Base-by-base conservation (phyloP, 2,329 filamentous ascomycete species). In the Ceratocystis harringtonii region DNA sequence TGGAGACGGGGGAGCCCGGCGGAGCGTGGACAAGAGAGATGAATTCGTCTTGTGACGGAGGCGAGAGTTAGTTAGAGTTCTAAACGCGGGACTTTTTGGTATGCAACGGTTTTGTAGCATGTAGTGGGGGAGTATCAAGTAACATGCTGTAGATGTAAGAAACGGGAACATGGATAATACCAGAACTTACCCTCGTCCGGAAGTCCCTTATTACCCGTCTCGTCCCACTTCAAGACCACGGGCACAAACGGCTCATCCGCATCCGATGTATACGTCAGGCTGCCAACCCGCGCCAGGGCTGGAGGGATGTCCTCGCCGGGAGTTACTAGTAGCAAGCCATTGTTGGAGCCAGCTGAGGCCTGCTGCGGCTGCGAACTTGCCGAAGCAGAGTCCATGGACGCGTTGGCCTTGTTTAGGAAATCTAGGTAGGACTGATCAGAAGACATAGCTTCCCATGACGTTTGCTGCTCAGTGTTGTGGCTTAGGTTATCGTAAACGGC, bases 381-480 rank as follows among this genome's bases (percentile, higher is more conserved):
- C 63, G 76, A 71, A 67, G 71, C 50, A 36, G 45, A 19, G 55
- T 58, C 28, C 28, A 88, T 86, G 72, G 91, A 86, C 71, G 85
- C 78, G 77, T 95, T 95, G 64, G 90, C 90, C 78, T 94, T 94
- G 73, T 94, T 82, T 66, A 96, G 80, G 73, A 96, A 96, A 67
- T 87, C 79, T 75, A 85, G 83, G 78, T 96, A 96, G 68, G 88
- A 87, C 68, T 88, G 84, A 79, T 96, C 90, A 64, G 85, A 86
- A 6, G 85, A 83, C 87, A 89, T 90, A 17, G 36, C 43, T 62
- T 62, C 61, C 44, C 61, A 58, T 28, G 55, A 58, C 10, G 15
- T 58, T n/a, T 58, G 55, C 55, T 58, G 55, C 55, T 58, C 55
- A 30, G 61, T 63, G 61, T 63, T 63, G 17, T 41, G 61, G 22